A percentile compares a stretch with the other conserved stretches of the same genome.
phyloP scores from a whole-genome alignment of 495 filamentous ascomycete genomes.

The Penicillium pancosmium region DNA sequence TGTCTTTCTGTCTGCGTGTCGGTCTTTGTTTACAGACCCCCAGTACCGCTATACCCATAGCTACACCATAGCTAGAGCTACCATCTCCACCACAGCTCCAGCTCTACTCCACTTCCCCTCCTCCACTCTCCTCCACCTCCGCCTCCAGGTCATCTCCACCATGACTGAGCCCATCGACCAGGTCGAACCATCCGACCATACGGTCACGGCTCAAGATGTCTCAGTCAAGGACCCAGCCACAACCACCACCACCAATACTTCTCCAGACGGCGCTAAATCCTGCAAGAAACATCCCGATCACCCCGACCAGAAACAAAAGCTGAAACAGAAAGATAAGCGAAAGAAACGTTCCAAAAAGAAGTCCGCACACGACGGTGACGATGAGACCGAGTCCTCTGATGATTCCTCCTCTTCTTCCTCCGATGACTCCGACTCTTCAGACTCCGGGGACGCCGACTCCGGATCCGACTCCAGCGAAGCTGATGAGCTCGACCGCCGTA shows the following conservation, averaged over 20 bases:
- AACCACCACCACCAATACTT: constrained; percentile 17
- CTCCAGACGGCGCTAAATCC: constrained; percentile 25
- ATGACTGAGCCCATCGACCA: constrained; percentile 37
- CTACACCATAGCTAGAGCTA: too few relatives aligned
- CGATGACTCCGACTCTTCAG: constrained; percentile 5
- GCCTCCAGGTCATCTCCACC: constrained; percentile 12
- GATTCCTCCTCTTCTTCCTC: constrained; percentile 17
- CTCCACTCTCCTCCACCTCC: constrained; percentile 15
- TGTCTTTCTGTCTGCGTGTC: not conserved
- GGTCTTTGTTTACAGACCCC: not conserved
- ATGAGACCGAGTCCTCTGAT: constrained; percentile 21
- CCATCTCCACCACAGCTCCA: not conserved
- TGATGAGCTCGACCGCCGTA: constrained; percentile 30
- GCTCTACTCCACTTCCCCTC: not conserved
- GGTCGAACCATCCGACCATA: constrained; percentile 30
- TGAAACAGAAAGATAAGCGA: constrained; percentile 9
- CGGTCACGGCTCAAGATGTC: constrained; percentile 22
- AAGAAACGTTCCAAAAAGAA: constrained; percentile 19
- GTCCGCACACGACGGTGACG: constrained; percentile 23
- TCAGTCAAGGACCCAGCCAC: constrained; percentile 35
- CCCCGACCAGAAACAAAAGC: constrained; percentile 9
- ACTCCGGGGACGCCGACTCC: constrained; percentile 26
- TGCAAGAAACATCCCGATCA: constrained; percentile 45
- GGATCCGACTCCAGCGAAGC: constrained; percentile 38
- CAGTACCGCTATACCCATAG: too few relatives aligned